Conservation (phyloP, 1,139 yeast genomes). For the Saccharomyces pastorianus region DNA sequence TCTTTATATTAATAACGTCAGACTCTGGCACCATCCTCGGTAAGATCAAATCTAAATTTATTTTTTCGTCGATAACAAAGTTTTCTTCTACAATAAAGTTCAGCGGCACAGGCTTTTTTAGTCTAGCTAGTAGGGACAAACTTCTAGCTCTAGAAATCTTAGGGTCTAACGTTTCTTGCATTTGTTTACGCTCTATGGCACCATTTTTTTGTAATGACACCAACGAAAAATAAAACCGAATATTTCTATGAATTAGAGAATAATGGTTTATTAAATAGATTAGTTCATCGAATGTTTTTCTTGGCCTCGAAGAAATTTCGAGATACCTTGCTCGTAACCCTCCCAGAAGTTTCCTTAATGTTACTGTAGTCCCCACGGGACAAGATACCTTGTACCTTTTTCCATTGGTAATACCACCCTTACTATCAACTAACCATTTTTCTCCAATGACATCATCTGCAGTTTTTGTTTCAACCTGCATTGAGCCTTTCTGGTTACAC, state of each 20-base stretch:
- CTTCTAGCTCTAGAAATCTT: constrained; percentile 14
- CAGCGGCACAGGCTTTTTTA: constrained; percentile 11
- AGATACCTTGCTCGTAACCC: constrained; percentile 34
- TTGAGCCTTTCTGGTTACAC: constrained; percentile 26
- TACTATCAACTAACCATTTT: constrained; percentile 32
- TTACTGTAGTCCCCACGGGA: constrained; percentile 34
- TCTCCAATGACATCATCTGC: constrained; percentile 30
- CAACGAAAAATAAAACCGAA: constrained; percentile 30
- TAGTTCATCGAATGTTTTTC: constrained; percentile 25
- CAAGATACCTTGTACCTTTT: constrained; percentile 23
- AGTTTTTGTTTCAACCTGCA: constrained; percentile 34
- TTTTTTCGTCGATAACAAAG: constrained; percentile 10
- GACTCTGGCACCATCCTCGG: constrained; percentile 31
- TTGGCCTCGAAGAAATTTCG: constrained; percentile 25
- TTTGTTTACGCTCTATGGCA: constrained; percentile 9
- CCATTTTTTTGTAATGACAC: constrained; percentile 18
- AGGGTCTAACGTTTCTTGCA: constrained; percentile 20
- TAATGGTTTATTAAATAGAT: constrained; percentile 29
- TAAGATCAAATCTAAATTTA: constrained; percentile 19
- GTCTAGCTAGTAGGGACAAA: constrained; percentile 15
- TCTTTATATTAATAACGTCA: constrained; percentile 19
- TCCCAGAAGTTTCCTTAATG: constrained; percentile 30
- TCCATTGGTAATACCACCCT: constrained; percentile 26
- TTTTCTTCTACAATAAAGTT: constrained; percentile 16
- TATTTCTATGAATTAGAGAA: constrained; percentile 28